Evolutionary conservation across 2,329 filamentous ascomycete species (phyloP), one percentile per base, ranked within the genome.

Genomic region (Canariomyces notabilis): DNA sequence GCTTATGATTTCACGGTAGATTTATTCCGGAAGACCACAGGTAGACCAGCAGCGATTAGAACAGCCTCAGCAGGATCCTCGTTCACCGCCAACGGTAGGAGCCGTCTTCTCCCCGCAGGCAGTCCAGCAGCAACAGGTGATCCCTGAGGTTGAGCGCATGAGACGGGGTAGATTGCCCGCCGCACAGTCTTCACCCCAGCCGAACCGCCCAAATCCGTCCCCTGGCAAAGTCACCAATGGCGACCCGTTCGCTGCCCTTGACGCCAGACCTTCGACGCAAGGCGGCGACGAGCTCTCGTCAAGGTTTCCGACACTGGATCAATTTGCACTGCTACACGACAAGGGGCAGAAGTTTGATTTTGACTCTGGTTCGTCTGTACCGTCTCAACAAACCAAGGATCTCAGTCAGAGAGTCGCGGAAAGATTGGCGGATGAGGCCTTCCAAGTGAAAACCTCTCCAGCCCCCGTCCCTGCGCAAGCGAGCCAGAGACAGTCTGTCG

Each of bases 121-220:
- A 2, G 70, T 80, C 20, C 80, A 85, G 46, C 78, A 85, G 55
- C 79, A 85, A 44, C 80, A 85, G 56, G 72, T 76, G 7, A 82
- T 97, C 44, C 93, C 93, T 7, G 89, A 96, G 19, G 89, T 98
- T 51, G 83, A 87, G 31, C 93, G 91, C 1, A 97, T 97, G 93
- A 80, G 93, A 50, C 79, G 93, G 68, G 93, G 93, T 4, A 76
- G 89, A 51, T 86, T 89, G 15, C 67, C 73, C 19, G 65, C 70
- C 14, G 64, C 67, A 7, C 68, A 69, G 16, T 59, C 63, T 22
- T 49, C 51, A 15, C 64, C 68, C 19, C 71, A 72, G 46, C 61
- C 67, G 40, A 55, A 71, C 32, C 82, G 80, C 59, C 78, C 77
- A 43, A 84, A 71, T 57, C 77, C 82, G 6, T 89, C 87, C 5